Percentiles rank a stretch among this genome's conserved stretches.
phyloP scores from a whole-genome alignment of 768 basidiomycete species.

The Dioszegia crocea region DNA sequence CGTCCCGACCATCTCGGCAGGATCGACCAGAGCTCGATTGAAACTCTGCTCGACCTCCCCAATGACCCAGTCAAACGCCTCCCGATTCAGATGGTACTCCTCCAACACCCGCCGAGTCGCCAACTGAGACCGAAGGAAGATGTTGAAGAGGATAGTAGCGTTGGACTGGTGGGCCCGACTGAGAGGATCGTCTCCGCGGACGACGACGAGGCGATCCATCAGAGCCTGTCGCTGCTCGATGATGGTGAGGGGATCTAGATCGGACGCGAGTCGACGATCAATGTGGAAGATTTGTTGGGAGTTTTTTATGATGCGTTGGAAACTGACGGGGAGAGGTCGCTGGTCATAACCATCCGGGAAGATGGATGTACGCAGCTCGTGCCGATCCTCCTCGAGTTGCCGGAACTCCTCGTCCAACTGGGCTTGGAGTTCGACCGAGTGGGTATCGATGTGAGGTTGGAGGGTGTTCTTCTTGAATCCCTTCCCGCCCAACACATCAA shows the following conservation, averaged over 20 bases:
- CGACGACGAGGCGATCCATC: conserved; percentile 70
- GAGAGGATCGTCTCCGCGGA: conserved; percentile 71
- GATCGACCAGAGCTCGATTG: conserved; percentile 84
- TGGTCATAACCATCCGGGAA: conserved; percentile 73
- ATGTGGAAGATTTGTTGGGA: conserved; percentile 96
- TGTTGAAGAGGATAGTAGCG: conserved; percentile 84
- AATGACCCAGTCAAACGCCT: conserved; percentile 97
- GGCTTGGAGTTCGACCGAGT: conserved; percentile 73
- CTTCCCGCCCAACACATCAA: conserved; percentile 57
- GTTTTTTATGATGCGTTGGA: conserved; percentile 91
- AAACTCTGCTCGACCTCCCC: conserved; percentile 95
- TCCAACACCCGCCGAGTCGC: conserved; percentile 83
- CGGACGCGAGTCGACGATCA: conserved; percentile 85
- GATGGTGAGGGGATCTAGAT: conserved; percentile 82
- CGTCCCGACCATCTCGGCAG: conserved; percentile 99
- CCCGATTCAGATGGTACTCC: conserved; percentile 76
- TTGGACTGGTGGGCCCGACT: conserved; percentile 71
- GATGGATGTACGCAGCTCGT: conserved; percentile 70
- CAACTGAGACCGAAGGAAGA: conserved; percentile 85
- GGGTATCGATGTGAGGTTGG: conserved; percentile 82
- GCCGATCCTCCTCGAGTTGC: conserved; percentile 69
- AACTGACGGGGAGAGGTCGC: conserved; percentile 91
- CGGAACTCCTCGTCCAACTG: conserved; percentile 75
- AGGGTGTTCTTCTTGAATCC: conserved; percentile 75
- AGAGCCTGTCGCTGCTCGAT: conserved; percentile 73